phyloP scores from a whole-genome alignment of 2,329 filamentous ascomycete species.

The Bimuria novae-zelandiae region DNA sequence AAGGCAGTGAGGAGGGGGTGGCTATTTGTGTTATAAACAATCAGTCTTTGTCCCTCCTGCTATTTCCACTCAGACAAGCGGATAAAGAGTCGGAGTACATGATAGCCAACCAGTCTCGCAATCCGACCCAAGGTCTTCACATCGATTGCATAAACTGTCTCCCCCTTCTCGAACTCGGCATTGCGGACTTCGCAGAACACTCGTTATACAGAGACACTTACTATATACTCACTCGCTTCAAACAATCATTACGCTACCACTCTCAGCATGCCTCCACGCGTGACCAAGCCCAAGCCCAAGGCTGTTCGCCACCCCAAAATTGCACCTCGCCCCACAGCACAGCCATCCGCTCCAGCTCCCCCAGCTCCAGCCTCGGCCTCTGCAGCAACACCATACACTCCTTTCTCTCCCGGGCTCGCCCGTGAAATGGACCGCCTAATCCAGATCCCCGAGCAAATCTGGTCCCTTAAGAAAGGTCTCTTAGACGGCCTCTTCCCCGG shows the following conservation, averaged over 20 bases:
- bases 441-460: slow-evolving; percentile 10
- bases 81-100: neutral
- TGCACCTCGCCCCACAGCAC: neutral
- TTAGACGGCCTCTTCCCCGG: slow-evolving; percentile 5
- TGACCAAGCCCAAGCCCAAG: neutral
- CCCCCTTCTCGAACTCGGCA: neutral
- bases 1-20: neutral
- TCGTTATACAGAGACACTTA: neutral
- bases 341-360: neutral
- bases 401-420: slow-evolving; percentile 15
- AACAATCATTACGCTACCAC: neutral
- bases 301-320: neutral
- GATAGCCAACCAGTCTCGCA: neutral
- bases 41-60: neutral
- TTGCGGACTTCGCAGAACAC: too few species aligned
- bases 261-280: neutral
- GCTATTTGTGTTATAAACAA: neutral
- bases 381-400: neutral
- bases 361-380: neutral
- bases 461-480: slow-evolving; percentile 6
- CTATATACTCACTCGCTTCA: too few species aligned
- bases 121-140: neutral
- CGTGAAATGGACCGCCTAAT: slow-evolving; percentile 16
- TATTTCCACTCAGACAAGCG: neutral
- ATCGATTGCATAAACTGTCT: neutral